Evolutionary conservation across 805 yeast species (phyloP).

Genomic region (Nadsonia fulvescens): DNA sequence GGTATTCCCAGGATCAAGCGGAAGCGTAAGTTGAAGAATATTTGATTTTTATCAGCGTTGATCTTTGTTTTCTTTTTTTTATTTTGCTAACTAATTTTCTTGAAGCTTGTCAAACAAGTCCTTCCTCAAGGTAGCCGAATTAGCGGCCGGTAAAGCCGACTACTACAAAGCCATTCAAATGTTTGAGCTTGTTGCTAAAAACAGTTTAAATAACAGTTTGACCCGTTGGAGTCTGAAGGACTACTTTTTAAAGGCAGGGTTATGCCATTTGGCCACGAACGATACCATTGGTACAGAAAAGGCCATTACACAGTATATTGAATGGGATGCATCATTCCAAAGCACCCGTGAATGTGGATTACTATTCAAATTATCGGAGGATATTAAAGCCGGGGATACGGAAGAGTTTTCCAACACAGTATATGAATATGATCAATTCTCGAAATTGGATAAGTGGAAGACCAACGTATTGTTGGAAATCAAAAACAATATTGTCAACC

Average conservation of each 20-base stretch:
- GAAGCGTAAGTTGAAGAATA: too few relatives aligned
- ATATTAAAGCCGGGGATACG: conserved; percentile 65
- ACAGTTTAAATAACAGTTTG: conserved; percentile 51
- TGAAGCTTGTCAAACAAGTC: conserved; percentile 80
- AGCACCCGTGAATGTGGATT: conserved; percentile 54
- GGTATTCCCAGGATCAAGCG: conserved; percentile 88
- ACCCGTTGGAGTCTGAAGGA: conserved; percentile 89
- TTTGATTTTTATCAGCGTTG: too few relatives aligned
- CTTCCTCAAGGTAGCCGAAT: conserved; percentile 74
- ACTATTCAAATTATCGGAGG: conserved; percentile 44
- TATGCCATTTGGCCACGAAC: conserved; percentile 66
- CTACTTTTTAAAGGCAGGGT: conserved; percentile 64
- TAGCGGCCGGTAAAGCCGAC: conserved; percentile 59
- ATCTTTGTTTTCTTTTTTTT: too few relatives aligned
- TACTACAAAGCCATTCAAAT: conserved; percentile 58
- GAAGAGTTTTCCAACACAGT: conserved; percentile 59
- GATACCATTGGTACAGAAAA: conserved; percentile 78
- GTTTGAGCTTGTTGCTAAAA: conserved; percentile 64
- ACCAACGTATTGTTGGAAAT: conserved; percentile 68
- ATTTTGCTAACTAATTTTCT: too few relatives aligned
- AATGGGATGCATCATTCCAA: conserved; percentile 61
- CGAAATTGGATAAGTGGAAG: conserved; percentile 81
- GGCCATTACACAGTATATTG: conserved; percentile 40
- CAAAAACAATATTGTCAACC: conserved; percentile 52
- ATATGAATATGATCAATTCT: conserved; percentile 71